phyloP scores from a whole-genome alignment of 1,284 basidiomycete genomes.

The Cryptococcus sp. region DNA sequence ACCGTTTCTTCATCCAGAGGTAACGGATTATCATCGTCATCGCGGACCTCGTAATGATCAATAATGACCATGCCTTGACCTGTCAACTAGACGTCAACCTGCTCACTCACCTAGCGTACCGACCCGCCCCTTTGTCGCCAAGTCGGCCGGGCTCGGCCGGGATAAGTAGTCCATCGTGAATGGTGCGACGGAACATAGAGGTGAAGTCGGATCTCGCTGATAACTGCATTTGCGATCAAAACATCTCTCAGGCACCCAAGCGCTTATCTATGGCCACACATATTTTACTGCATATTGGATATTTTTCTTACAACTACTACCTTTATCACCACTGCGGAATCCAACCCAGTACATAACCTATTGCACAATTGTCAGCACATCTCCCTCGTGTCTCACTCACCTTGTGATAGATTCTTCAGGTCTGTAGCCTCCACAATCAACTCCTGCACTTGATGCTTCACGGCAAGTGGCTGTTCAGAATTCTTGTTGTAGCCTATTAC shows the following conservation, averaged over 20 bases:
- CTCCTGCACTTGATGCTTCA: conserved; percentile 79
- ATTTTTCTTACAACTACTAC: too few species aligned
- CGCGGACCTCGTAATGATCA: conserved; percentile 71
- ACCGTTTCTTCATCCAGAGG: conserved; percentile 50
- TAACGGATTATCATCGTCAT: conserved; percentile 61
- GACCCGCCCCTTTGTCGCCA: conserved; percentile 25
- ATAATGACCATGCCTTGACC: conserved; percentile 81
- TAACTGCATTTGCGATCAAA: too few species aligned
- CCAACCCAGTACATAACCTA: conserved; percentile 47
- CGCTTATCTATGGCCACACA: not conserved
- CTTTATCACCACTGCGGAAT: conserved; percentile 37
- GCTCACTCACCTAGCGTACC: conserved; percentile 27
- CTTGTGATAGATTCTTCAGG: conserved; percentile 70
- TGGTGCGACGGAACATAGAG: too few species aligned
- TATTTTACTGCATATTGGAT: too few species aligned
- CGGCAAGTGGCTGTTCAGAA: conserved; percentile 43
- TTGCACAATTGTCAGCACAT: not conserved
- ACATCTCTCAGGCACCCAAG: too few species aligned
- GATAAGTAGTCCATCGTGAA: not conserved
- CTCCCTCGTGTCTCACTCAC: conserved; percentile 18
- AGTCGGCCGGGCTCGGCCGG: conserved; percentile 1
- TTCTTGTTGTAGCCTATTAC: conserved; percentile 25
- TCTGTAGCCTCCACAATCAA: conserved; percentile 86
- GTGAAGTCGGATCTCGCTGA: too few species aligned
- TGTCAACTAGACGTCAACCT: not conserved